Conservation (phyloP, 345 rosid genomes). For the Citrus sp. region DNA sequence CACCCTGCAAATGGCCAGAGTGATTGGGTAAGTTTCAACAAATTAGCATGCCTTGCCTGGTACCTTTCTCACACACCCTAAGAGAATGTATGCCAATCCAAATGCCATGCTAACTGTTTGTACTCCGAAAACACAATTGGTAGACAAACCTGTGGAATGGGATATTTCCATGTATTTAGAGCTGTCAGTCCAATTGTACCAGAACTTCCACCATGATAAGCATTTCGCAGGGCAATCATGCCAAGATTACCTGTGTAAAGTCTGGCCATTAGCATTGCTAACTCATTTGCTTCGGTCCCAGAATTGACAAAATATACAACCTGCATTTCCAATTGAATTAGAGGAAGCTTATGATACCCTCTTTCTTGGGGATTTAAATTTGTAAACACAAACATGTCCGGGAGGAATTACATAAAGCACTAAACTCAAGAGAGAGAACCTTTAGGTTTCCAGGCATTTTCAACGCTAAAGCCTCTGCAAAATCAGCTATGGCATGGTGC, state of each 20-base stretch:
- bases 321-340: constrained; percentile 35
- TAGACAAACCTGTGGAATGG: constrained; percentile 75
- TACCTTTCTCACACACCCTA: background rate
- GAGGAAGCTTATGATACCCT: background rate
- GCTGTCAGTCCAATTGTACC: constrained; percentile 86
- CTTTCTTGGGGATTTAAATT: background rate
- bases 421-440: constrained; percentile 30
- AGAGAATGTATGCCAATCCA: background rate
- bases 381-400: background rate
- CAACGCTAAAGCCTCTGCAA: constrained; percentile 83
- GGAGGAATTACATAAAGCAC: background rate
- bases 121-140: background rate
- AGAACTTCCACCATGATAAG: constrained; percentile 97
- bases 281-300: constrained; percentile 91
- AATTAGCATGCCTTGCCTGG: background rate
- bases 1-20: constrained; percentile 52
- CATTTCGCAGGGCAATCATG: constrained; percentile 89
- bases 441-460: constrained; percentile 93
- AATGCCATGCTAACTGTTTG: background rate
- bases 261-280: constrained; percentile 96
- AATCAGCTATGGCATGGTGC: constrained; percentile 81
- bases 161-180: constrained; percentile 88
- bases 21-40: background rate
- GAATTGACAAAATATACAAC: constrained; percentile 94
- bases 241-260: constrained; percentile 75